A percentile compares a stretch with the other conserved stretches of the same genome.
phyloP scores from a whole-genome alignment of 169 alveolate genomes.

The Haemoproteus tartakovskyi region DNA sequence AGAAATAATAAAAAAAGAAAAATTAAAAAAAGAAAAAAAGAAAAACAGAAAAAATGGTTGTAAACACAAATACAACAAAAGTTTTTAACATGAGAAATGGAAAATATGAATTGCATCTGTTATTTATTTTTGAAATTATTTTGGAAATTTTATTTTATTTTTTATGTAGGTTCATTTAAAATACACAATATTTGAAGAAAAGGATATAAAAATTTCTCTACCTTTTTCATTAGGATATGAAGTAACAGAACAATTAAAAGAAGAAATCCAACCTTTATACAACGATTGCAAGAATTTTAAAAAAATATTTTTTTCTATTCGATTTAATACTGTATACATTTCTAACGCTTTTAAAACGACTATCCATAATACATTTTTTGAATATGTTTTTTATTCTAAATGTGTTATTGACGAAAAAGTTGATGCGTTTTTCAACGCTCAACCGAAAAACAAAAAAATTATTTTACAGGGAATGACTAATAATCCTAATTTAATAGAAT shows the following conservation, averaged over 20 bases:
- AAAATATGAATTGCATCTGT: too few species aligned
- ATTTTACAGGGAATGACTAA: conserved; percentile 28
- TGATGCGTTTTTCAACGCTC: conserved; percentile 22
- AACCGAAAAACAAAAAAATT: conserved; percentile 4
- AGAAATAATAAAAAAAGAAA: neutral
- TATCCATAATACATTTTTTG: conserved; percentile 53
- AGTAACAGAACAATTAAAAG: conserved; percentile 2
- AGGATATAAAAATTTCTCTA: too few species aligned
- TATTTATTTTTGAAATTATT: too few species aligned
- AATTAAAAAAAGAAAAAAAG: neutral
- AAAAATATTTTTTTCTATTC: conserved; percentile 62
- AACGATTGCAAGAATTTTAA: conserved; percentile 70
- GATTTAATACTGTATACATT: conserved; percentile 40
- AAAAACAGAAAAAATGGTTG: too few species aligned
- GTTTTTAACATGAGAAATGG: too few species aligned
- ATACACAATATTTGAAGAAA: too few species aligned
- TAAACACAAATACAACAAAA: too few species aligned
- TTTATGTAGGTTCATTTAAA: too few species aligned
- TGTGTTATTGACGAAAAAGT: conserved; percentile 60
- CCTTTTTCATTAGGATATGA: conserved; percentile 65
- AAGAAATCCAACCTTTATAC: conserved; percentile 65
- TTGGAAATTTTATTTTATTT: too few species aligned
- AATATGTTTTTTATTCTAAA: conserved; percentile 65
- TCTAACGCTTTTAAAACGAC: conserved; percentile 53
- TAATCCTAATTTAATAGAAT: conserved; percentile 18